A percentile compares a stretch with the other conserved stretches of the same genome.
Conservation (phyloP, 192 early-diverging fungal genomes). For the Gamsiella multidivaricata region DNA sequence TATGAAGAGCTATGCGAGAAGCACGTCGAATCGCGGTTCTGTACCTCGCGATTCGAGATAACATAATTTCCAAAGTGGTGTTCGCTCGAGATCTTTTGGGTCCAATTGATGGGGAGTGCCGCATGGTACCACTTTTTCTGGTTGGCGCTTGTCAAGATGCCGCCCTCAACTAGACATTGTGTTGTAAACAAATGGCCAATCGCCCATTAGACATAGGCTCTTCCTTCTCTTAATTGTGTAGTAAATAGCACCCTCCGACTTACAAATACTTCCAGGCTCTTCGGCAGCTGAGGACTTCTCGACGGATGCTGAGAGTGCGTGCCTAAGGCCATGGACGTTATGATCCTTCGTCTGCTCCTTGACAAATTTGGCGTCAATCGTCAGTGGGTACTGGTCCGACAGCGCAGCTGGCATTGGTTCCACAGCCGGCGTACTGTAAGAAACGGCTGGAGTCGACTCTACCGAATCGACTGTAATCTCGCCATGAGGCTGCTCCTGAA, state of each 20-base stretch:
- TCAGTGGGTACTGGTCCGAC: constrained; percentile 20
- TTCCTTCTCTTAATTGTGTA: background rate
- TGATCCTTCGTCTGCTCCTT: constrained; percentile 29
- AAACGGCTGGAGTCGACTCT: background rate
- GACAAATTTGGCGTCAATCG: constrained; percentile 44
- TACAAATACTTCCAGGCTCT: constrained; percentile 23
- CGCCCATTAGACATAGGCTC: no score
- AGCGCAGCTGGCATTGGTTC: background rate
- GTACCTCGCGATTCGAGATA: constrained; percentile 46
- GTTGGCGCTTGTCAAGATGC: constrained; percentile 50
- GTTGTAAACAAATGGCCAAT: no score
- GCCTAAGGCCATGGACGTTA: constrained; percentile 26
- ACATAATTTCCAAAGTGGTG: constrained; percentile 59
- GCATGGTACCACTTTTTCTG: constrained; percentile 48
- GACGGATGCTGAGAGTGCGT: constrained; percentile 32
- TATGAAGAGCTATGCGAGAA: background rate
- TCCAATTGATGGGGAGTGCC: constrained; percentile 51
- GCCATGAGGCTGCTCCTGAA: constrained; percentile 11
- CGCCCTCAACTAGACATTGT: constrained; percentile 51
- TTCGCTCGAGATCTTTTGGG: constrained; percentile 55
- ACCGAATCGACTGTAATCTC: constrained; percentile 13
- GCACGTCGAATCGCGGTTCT: background rate
- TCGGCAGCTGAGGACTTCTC: constrained; percentile 26
- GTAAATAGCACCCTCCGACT: background rate
- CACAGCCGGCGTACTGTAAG: background rate